Conservation (phyloP, 2,329 filamentous ascomycete species). For the Phyllosticta citrichinensis region DNA sequence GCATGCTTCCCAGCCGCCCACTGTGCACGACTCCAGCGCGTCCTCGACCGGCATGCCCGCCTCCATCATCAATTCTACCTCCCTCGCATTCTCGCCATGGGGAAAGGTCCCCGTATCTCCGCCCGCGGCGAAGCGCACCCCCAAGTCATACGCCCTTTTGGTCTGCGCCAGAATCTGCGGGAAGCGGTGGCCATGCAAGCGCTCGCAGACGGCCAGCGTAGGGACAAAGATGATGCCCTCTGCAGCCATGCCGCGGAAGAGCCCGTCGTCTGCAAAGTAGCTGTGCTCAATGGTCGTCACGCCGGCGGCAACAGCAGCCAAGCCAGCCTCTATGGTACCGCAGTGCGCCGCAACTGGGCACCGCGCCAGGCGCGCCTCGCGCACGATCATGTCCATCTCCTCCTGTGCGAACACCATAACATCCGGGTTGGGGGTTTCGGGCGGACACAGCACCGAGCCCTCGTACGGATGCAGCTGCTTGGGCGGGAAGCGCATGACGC, state of each 20-base stretch:
- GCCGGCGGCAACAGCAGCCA: conserved; percentile 22
- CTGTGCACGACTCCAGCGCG: conserved; percentile 40
- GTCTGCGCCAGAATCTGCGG: conserved; percentile 22
- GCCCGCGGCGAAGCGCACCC: conserved; percentile 11
- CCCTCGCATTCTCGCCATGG: conserved; percentile 44
- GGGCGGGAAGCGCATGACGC: conserved; percentile 18
- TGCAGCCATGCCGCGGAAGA: conserved; percentile 36
- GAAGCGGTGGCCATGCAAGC: conserved; percentile 7
- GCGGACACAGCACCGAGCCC: not conserved
- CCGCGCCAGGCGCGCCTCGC: conserved; percentile 17
- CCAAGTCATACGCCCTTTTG: conserved; percentile 24
- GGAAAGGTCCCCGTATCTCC: conserved; percentile 29
- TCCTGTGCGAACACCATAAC: conserved; percentile 11
- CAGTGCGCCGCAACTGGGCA: conserved; percentile 23
- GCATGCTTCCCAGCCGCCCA: conserved; percentile 48
- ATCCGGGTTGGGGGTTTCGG: conserved; percentile 8
- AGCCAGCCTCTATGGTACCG: conserved; percentile 18
- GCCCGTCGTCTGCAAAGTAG: conserved; percentile 19
- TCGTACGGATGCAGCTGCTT: conserved; percentile 18
- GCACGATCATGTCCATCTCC: conserved; percentile 21
- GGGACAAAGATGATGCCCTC: conserved; percentile 43
- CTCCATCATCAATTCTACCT: conserved; percentile 45
- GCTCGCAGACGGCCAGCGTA: conserved; percentile 40
- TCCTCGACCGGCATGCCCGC: conserved; percentile 42
- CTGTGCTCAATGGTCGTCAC: conserved; percentile 26